Base-by-base conservation (phyloP, 1,284 basidiomycete species). In the Bjerkandera adusta region DNA sequence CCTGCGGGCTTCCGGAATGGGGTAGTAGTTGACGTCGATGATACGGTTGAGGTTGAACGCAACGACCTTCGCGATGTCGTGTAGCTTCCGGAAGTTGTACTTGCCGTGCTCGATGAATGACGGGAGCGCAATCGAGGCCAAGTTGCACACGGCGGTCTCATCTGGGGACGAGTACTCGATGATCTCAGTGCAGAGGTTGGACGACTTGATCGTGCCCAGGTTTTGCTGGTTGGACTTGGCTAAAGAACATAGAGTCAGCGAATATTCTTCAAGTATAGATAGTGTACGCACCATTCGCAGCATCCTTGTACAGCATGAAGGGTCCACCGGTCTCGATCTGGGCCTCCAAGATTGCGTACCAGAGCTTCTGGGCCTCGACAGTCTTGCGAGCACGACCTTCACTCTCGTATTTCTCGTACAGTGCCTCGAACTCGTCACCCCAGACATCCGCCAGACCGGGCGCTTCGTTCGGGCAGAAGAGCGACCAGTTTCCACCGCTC, bases 151-250 rank as follows among this genome's bases (percentile, higher is more conserved):
- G 39, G 97, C 97, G 32, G 91, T 95, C 72, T 99, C 97, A 50
- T 99, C 97, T 1, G 96, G 95, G 10, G 96, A 82, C 43, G 92
- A 96, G 73, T 98, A 99, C 71, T 99, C 93, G 67, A 99, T 91
- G 66, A 99, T 99, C 69, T 99, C 97, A 10, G 96, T 98, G 76
- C 97, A 99, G 36, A 99, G 75, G 69, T 99, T 99, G 50, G 96
- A 98, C 4, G 92, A 97, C 76, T 98, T 99, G 85, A 99, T 99
- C 15, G 92, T 97, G 40, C 97, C 97, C 32, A 99, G 81, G 70
- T 99, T 97, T 75, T 96, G 88, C 71, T 99, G 97, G 74, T 99
- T 99, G 30, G 93, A 96, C 71, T 97, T 97, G 58, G 77, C 87
- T 93, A 54, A 4, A 45, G 2, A 33, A 33, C 42, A 29, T 16